A percentile compares a stretch with the other conserved stretches of the same genome.
These are phyloP conservation scores for Isabelozyma rhagii DNA, from an alignment of 805 yeast species.

Conservation along the genomic window DNA sequence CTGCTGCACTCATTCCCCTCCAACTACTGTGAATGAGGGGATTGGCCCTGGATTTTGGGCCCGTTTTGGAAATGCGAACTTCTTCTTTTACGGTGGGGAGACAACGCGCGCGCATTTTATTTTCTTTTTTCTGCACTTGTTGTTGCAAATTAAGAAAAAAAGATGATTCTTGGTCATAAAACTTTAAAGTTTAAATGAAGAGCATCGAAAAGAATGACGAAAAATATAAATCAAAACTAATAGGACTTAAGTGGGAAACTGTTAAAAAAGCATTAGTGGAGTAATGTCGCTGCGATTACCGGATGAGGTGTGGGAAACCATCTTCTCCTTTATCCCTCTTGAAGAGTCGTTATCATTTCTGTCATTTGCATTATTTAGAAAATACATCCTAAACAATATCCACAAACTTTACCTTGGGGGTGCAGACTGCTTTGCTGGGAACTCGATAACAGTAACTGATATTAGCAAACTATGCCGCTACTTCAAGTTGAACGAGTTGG, in stretches of 20 bases:
- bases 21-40: too few species aligned
- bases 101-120: background rate
- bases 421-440: background rate
- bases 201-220: background rate
- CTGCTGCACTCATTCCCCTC: too few species aligned
- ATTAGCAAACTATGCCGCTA: background rate
- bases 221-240: too few species aligned
- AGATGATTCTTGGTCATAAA: background rate
- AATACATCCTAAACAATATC: background rate
- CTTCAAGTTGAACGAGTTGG: background rate
- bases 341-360: background rate
- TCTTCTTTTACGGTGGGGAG: background rate
- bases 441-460: background rate
- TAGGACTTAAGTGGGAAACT: background rate
- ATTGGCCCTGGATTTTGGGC: too few species aligned
- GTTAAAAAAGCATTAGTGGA: background rate
- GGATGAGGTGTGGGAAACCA: background rate
- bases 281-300: background rate
- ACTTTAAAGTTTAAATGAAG: background rate
- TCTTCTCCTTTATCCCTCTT: background rate
- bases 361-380: background rate
- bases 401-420: background rate
- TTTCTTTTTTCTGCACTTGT: constrained; percentile 4
- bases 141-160: background rate
- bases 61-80: background rate